A percentile compares a stretch with the other conserved stretches of the same genome.
Conservation (phyloP, 139 green algal species). For the Chlorella sp. region DNA sequence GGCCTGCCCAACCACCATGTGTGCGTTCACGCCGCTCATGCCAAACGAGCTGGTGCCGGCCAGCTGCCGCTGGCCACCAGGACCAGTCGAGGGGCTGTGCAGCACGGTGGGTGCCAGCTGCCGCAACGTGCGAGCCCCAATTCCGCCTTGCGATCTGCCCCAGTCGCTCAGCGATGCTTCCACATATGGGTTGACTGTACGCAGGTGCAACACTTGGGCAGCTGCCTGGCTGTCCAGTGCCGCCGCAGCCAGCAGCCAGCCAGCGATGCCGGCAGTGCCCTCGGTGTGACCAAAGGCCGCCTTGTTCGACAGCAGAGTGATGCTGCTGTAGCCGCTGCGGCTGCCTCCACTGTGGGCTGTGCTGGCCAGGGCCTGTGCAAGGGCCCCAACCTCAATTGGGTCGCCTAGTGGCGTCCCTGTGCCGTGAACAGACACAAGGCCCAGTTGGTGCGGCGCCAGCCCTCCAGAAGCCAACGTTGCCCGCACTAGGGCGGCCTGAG, state of each 20-base stretch:
- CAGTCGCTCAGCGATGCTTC: constrained; percentile 39
- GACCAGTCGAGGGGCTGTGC: too few species aligned
- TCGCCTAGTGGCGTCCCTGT: constrained; percentile 62
- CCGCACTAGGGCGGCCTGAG: constrained; percentile 68
- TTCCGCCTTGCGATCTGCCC: neutral
- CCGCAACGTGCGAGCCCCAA: neutral
- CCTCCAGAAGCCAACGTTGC: constrained; percentile 46
- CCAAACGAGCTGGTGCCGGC: constrained; percentile 53
- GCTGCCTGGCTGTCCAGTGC: constrained; percentile 1
- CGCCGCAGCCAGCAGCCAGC: constrained; percentile 62
- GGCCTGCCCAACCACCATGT: constrained; percentile 23
- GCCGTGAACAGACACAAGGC: constrained; percentile 48
- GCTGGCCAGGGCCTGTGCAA: constrained; percentile 12
- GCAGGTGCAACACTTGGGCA: constrained; percentile 68
- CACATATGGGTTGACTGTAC: constrained; percentile 73
- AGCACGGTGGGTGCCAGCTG: neutral
- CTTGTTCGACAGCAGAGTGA: constrained; percentile 59
- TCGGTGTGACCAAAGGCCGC: constrained; percentile 66
- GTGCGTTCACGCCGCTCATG: constrained; percentile 63
- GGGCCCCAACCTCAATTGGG: constrained; percentile 50
- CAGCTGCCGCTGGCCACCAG: neutral
- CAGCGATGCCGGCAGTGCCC: constrained; percentile 65
- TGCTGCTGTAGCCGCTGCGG: neutral
- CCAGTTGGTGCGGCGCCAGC: constrained; percentile 7
- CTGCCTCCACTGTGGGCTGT: too few species aligned